Conservation (phyloP, 257 asterid species). For the Solanum appendiculatum region DNA sequence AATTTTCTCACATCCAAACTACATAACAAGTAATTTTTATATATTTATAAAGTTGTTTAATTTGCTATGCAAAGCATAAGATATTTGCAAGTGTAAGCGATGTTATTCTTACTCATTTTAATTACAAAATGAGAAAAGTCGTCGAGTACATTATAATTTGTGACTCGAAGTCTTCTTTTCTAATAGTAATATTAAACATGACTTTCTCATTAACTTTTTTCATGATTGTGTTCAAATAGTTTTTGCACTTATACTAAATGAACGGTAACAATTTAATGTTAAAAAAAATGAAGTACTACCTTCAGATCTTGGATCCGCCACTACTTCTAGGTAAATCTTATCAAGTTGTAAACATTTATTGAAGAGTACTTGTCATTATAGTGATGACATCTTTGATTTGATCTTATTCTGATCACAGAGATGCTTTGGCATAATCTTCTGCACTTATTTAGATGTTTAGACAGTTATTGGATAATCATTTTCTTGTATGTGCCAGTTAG, state of each 20-base stretch:
- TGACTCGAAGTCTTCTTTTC: not conserved
- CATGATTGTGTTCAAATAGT: not conserved
- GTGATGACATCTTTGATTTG: not conserved
- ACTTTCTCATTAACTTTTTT: not conserved
- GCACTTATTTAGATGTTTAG: not conserved
- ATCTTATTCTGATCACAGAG: not conserved
- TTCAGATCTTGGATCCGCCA: not conserved
- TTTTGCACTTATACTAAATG: not conserved
- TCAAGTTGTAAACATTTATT: not conserved
- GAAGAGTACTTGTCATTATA: not conserved
- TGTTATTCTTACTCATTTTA: not conserved
- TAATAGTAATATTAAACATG: not conserved
- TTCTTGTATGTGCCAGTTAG: not conserved
- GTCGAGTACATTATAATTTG: not conserved
- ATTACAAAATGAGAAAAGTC: not conserved
- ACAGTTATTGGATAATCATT: not conserved
- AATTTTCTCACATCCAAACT: too few relatives aligned
- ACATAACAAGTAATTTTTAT: not conserved
- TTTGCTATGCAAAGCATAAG: not conserved
- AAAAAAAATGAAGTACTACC: not conserved
- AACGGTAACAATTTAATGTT: not conserved
- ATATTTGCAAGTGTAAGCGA: not conserved
- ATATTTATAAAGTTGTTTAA: not conserved
- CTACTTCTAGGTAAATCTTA: not conserved
- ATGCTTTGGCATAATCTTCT: not conserved